Base-by-base conservation (phyloP, 495 filamentous ascomycete species). In the Ramalina intermedia region DNA sequence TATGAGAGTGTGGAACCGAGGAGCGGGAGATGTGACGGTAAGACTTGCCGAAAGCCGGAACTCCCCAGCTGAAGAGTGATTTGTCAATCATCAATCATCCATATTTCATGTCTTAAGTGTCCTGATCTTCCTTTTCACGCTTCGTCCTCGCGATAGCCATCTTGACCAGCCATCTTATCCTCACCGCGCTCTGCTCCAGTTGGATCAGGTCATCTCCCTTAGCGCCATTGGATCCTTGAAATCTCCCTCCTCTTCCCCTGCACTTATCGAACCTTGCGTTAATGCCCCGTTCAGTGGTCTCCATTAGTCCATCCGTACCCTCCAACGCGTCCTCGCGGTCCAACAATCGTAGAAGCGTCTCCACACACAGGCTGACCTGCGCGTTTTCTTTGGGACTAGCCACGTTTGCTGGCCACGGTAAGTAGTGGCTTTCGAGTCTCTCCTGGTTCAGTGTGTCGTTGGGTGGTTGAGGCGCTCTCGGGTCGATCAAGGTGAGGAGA, bases 301-400 rank as follows among this genome's bases (percentile, higher is more conserved):
- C 50, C 14, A 68, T 61, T 20, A 93, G 56, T 4, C 52, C 55
- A 0, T 60, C 52, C 14, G 70, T 74, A 41, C 74, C 64, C 18
- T 55, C 57, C 7, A 81, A 50, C 50, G 63, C 47, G 0, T 61
- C 53, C 21, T 57, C 55, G 0, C 61, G 56, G 1, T 70, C 68
- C n/a, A 88, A 57, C 4, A 82, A 63, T 40, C 80, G 71, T 45
- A 90, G 53, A 47, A 93, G 60, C 0, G 70, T 70, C 63, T 98
- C 90, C 0, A 95, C 61, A 44, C 85, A 58, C 3, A 95, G 63
- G 4, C 81, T 82, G 29, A 95, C 69, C 63, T 87, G 89, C 3
- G 83, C 80, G 58, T 96, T 95, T 43, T 93, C 85, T 5, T 71
- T 71, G 0, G 73, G 62, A 6, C 69, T 75, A 5, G 72, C 62